These are phyloP conservation scores for Oemleria cerasiformis DNA, from an alignment of 306 rosid species.

Conservation along the genomic window DNA sequence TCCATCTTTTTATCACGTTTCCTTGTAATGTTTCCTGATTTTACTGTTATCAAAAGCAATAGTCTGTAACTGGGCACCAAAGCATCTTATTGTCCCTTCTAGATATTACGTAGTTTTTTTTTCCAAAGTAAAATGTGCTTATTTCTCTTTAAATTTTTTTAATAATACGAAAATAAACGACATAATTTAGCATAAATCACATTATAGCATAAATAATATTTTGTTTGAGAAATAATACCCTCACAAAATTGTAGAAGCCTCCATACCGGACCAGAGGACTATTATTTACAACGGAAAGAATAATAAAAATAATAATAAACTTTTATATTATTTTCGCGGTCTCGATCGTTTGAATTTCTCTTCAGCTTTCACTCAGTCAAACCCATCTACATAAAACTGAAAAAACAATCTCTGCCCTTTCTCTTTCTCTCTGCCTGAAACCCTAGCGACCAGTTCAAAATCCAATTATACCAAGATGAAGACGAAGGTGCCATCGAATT, in stretches of 20 bases:
- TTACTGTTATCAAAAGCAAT: too few species aligned
- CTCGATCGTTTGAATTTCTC: constrained; percentile 41
- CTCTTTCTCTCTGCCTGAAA: constrained; percentile 15
- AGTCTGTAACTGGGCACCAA: too few species aligned
- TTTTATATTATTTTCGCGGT: constrained; percentile 38
- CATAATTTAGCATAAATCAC: too few species aligned
- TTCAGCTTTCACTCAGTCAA: constrained; percentile 14
- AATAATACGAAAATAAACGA: too few species aligned
- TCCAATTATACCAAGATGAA: constrained; percentile 41
- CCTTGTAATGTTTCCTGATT: too few species aligned
- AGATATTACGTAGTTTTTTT: too few species aligned
- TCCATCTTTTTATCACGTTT: too few species aligned
- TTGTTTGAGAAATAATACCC: neutral
- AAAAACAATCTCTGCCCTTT: constrained; percentile 12
- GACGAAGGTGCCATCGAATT: constrained; percentile 83
- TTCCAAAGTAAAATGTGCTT: too few species aligned
- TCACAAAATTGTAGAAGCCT: neutral
- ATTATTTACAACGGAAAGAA: neutral
- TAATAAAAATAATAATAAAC: neutral
- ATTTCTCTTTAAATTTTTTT: too few species aligned
- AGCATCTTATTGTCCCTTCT: too few species aligned
- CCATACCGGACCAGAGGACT: neutral
- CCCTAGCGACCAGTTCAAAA: constrained; percentile 16
- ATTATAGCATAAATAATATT: too few species aligned
- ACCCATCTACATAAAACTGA: constrained; percentile 7